Conservation (phyloP, 179 eudicot species). For the Beta lomatogona region DNA sequence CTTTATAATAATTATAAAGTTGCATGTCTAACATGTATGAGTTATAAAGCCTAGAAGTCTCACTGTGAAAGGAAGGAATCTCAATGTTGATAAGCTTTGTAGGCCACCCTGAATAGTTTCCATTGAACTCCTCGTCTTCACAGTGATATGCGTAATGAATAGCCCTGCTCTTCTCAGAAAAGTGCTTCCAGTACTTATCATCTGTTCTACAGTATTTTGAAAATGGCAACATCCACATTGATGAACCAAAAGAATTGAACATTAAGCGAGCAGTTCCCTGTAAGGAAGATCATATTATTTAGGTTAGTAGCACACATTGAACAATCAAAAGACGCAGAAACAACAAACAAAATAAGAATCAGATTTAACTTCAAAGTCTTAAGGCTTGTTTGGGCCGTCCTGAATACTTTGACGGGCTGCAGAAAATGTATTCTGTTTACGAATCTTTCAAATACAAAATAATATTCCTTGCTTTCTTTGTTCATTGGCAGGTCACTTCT, state of each 20-base stretch:
- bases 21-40: constrained; percentile 14
- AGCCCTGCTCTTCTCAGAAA: constrained; percentile 49
- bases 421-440: neutral
- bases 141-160: constrained; percentile 62
- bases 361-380: neutral
- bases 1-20: neutral
- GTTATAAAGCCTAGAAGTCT: constrained; percentile 11
- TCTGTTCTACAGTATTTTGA: constrained; percentile 80
- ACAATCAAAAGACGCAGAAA: constrained; percentile 12
- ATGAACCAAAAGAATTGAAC: constrained; percentile 97
- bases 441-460: neutral
- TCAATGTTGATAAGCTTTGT: constrained; percentile 83
- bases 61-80: constrained; percentile 72
- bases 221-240: constrained; percentile 93
- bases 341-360: neutral
- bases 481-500: neutral
- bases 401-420: neutral
- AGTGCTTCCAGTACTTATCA: constrained; percentile 63
- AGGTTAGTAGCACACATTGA: constrained; percentile 13
- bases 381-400: neutral
- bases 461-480: neutral
- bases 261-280: constrained; percentile 97
- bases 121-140: constrained; percentile 57
- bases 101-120: constrained; percentile 94
- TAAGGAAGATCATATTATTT: constrained; percentile 35